Percentiles rank a stretch among this genome's conserved stretches.
phyloP scores from a whole-genome alignment of 2,329 filamentous ascomycete genomes.

The Fusarium neocosmosporiellum region DNA sequence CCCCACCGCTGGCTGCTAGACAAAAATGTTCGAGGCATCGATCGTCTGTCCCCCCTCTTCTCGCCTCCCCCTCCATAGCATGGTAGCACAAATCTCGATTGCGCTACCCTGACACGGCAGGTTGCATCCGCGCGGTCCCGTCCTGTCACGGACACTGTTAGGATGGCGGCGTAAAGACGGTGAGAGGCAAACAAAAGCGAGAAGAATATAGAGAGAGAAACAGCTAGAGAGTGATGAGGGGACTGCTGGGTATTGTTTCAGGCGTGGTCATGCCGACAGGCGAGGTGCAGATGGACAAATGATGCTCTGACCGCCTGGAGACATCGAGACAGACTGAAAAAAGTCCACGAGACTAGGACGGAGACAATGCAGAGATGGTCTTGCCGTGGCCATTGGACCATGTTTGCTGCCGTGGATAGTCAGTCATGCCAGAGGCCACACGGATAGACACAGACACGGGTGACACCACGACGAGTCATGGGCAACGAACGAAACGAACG shows the following conservation, averaged over 20 bases:
- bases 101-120: conserved; percentile 38
- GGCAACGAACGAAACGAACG: background rate
- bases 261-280: conserved; percentile 29
- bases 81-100: conserved; percentile 45
- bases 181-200: conserved; percentile 6
- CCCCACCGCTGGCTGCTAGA: conserved; percentile 17
- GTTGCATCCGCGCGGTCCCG: conserved; percentile 8
- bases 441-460: conserved; percentile 13
- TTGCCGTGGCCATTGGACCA: background rate
- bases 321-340: background rate
- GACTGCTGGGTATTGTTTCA: conserved; percentile 27
- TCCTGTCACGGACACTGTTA: conserved; percentile 21
- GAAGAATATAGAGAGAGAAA: background rate
- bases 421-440: background rate
- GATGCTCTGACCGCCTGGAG: conserved; percentile 23
- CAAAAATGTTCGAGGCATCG: background rate
- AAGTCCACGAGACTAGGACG: background rate
- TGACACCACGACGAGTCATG: conserved; percentile 3
- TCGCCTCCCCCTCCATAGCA: background rate
- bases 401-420: conserved; percentile 13
- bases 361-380: background rate
- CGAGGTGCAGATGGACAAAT: conserved; percentile 34
- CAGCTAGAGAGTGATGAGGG: background rate
- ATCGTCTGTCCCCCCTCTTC: background rate
- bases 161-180: conserved; percentile 31